Conservation (phyloP, 768 basidiomycete genomes). For the Rhodotorula diobovata region DNA sequence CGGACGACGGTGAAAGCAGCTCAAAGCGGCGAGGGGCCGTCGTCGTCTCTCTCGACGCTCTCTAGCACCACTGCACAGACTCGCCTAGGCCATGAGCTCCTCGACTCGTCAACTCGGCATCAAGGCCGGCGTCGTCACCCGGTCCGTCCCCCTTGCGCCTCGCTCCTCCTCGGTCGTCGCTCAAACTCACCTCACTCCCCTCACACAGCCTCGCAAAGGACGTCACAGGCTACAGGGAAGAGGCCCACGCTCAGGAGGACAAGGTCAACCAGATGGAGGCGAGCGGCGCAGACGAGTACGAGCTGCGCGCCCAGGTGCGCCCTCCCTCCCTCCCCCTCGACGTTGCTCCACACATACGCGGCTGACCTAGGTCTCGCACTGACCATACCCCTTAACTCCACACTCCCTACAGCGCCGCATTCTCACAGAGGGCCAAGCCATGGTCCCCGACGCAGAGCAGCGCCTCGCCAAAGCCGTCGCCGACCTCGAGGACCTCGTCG, state of each 20-base stretch:
- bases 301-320: constrained; percentile 33
- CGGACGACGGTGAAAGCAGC: neutral
- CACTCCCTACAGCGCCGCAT: constrained; percentile 56
- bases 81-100: neutral
- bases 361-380: neutral
- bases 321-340: neutral
- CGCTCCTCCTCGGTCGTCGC: constrained; percentile 16
- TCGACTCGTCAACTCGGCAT: constrained; percentile 65
- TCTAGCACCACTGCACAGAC: too few species aligned
- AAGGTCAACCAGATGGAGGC: constrained; percentile 63
- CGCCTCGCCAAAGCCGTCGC: constrained; percentile 61
- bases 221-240: constrained; percentile 60
- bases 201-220: constrained; percentile 63
- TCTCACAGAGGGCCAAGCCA: constrained; percentile 71
- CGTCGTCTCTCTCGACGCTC: neutral
- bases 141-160: constrained; percentile 54
- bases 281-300: constrained; percentile 52
- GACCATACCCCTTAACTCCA: neutral
- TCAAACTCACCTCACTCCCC: neutral
- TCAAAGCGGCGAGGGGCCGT: neutral
- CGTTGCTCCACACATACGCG: too few species aligned
- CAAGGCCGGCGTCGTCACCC: constrained; percentile 62
- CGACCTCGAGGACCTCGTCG: constrained; percentile 64
- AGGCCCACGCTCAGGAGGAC: constrained; percentile 58
- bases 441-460: constrained; percentile 65